These are phyloP conservation scores for Candida chauliodis DNA, from an alignment of 805 yeast species.

Conservation along the genomic window DNA sequence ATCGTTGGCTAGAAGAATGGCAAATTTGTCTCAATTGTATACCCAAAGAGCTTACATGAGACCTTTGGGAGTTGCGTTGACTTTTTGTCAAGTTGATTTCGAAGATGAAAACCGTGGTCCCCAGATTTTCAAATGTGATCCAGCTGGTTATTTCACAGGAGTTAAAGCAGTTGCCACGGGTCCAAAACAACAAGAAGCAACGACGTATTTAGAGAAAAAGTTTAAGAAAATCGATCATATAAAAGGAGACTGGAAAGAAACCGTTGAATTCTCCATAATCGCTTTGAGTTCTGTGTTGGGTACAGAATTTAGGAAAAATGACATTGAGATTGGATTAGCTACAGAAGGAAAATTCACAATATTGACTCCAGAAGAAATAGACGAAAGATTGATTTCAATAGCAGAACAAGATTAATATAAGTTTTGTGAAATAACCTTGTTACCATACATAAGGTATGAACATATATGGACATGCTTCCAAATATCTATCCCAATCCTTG, in stretches of 20 bases:
- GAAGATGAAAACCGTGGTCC: constrained; percentile 89
- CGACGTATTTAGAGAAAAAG: constrained; percentile 84
- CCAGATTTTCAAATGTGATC: constrained; percentile 86
- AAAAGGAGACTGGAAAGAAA: constrained; percentile 81
- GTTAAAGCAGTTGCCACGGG: constrained; percentile 93
- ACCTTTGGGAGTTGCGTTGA: constrained; percentile 91
- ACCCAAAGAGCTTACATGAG: constrained; percentile 99
- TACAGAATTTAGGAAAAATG: constrained; percentile 91
- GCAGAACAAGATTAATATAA: constrained; percentile 82
- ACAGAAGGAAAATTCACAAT: constrained; percentile 66
- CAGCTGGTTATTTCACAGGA: constrained; percentile 93
- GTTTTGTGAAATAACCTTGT: constrained; percentile 4
- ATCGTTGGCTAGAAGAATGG: constrained; percentile 89
- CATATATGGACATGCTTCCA: constrained; percentile 83
- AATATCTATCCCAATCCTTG: constrained; percentile 86
- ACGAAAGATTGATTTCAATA: constrained; percentile 87
- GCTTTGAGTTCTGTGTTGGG: constrained; percentile 84
- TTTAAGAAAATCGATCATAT: constrained; percentile 67
- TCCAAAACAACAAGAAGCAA: constrained; percentile 95
- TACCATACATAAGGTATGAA: constrained; percentile 85
- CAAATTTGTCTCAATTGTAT: constrained; percentile 90
- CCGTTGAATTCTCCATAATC: constrained; percentile 85
- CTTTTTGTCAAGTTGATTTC: constrained; percentile 67
- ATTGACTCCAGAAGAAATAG: constrained; percentile 82
- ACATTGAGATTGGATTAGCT: constrained; percentile 90